Base-by-base conservation (phyloP, 208 protist species). In the Naegleria fowleri region DNA sequence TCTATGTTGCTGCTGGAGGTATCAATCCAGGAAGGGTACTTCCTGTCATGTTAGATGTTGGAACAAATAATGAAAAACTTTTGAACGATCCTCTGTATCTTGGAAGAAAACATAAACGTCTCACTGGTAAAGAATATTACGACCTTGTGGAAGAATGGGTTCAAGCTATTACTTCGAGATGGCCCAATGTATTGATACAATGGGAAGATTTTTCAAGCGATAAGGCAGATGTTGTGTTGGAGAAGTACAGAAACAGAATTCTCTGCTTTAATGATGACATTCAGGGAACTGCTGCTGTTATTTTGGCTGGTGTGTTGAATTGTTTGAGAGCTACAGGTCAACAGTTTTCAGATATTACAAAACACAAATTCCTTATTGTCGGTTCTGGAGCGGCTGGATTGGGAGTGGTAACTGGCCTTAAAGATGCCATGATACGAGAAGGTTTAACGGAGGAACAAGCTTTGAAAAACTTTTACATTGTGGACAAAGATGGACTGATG, bases 191-290 rank as follows among this genome's bases (percentile, higher is more conserved):
- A 33, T 92, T 96, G 29, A 91, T 98, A 38, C 97, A 99, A 96
- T 99, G 98, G 88, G 98, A 99, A 94, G 98, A 99, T 94, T 98
- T 99, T 93, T 95, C 93, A 90, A 98, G 96, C 92, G 95, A 96
- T 91, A 95, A 98, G 92, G 97, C 96, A 92, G 98, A 98, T 92
- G 93, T 95, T 51, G 94, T 99, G 58, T 95, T 99, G 3, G 95
- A 97, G 88, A 93, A 94, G 90, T 99, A 98, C 93, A 93, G 96
- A 84, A 94, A 97, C 86, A 95, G 96, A 92, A 95, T 96, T 92
- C 94, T 96, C 86, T 98, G 95, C 94, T 99, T 99, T 96, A 99
- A 99, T 93, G 98, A 99, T 92, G 98, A 99, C 94, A 99, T 99
- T 88, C 98, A 99, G 94, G 98, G 97, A 55, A 97, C 95, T 75